These are phyloP conservation scores for Mariannaea sp. DNA, from an alignment of 2,329 filamentous ascomycete species.

Conservation along the genomic window DNA sequence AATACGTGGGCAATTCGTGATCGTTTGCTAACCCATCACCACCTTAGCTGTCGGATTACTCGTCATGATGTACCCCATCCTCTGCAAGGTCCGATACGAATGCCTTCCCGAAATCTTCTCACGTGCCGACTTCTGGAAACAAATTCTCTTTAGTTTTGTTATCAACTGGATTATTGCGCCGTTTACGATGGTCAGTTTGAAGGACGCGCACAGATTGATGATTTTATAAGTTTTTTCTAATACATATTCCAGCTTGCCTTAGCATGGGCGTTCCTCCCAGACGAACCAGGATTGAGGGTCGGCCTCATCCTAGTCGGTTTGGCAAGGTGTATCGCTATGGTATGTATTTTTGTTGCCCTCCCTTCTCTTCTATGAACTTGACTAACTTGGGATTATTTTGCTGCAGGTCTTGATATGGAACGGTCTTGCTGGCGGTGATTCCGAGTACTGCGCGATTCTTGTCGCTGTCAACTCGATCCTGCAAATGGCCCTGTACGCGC, in stretches of 20 bases:
- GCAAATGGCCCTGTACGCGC: conserved; percentile 75
- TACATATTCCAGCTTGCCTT: conserved; percentile 57
- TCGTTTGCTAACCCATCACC: neutral
- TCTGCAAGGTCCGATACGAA: conserved; percentile 85
- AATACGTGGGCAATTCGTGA: no score
- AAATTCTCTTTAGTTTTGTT: conserved; percentile 76
- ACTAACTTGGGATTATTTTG: neutral
- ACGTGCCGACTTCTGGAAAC: conserved; percentile 70
- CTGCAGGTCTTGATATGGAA: conserved; percentile 70
- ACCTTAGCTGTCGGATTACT: conserved; percentile 72
- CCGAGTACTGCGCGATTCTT: conserved; percentile 81
- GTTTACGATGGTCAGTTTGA: conserved; percentile 70
- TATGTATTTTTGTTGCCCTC: conserved; percentile 2
- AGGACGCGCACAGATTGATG: neutral
- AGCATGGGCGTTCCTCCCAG: conserved; percentile 70
- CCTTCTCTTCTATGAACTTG: neutral
- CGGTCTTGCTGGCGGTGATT: conserved; percentile 69
- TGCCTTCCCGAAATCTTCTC: conserved; percentile 69
- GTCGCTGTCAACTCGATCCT: conserved; percentile 77
- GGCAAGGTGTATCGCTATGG: conserved; percentile 89
- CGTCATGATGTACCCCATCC: conserved; percentile 93
- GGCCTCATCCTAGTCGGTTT: conserved; percentile 83
- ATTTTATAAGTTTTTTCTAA: neutral
- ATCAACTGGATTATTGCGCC: conserved; percentile 86
- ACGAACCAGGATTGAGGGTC: conserved; percentile 60